phyloP scores from a whole-genome alignment of 2,329 filamentous ascomycete genomes.

The Alternaria tenuissima region DNA sequence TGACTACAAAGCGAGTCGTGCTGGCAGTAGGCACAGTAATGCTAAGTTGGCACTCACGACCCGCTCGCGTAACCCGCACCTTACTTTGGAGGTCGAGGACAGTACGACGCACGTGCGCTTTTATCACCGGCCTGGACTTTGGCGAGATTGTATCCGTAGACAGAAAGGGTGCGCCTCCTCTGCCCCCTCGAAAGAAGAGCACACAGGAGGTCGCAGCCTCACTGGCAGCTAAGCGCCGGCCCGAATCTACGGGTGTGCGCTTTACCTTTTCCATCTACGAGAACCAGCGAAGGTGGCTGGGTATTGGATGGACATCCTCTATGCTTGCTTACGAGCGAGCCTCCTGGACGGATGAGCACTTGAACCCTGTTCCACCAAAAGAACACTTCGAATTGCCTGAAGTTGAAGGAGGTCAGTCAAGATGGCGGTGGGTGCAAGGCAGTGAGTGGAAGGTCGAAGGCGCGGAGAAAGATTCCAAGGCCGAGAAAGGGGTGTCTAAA shows the following conservation, averaged over 20 bases:
- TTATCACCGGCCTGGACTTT: slow-evolving; percentile 83
- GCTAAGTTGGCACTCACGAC: slow-evolving; percentile 90
- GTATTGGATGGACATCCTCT: slow-evolving; percentile 91
- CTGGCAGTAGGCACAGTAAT: slow-evolving; percentile 86
- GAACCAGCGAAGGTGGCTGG: slow-evolving; percentile 94
- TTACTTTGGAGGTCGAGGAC: slow-evolving; percentile 88
- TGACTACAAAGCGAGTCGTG: slow-evolving; percentile 85
- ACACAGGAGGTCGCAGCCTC: slow-evolving; percentile 58
- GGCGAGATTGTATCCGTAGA: slow-evolving; percentile 52
- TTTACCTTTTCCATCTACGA: slow-evolving; percentile 98
- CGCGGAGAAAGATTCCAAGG: slow-evolving; percentile 54
- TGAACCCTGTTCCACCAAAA: slow-evolving; percentile 79
- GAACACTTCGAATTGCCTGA: slow-evolving; percentile 75
- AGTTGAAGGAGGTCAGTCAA: slow-evolving; percentile 68
- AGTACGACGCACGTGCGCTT: slow-evolving; percentile 72
- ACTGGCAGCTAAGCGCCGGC: slow-evolving; percentile 51
- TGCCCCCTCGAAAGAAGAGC: slow-evolving; percentile 56
- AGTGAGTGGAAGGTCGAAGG: slow-evolving; percentile 90
- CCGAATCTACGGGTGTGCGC: slow-evolving; percentile 76
- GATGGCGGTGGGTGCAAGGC: slow-evolving; percentile 84
- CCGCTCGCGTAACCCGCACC: slow-evolving; percentile 82
- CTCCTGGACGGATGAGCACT: slow-evolving; percentile 95
- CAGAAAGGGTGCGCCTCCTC: slow-evolving; percentile 45
- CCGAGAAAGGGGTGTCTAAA: slow-evolving; percentile 48
- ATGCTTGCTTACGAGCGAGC: slow-evolving; percentile 89